Base-by-base conservation (phyloP, 176 grass and related monocot species). In the Pontederia crassipes region DNA sequence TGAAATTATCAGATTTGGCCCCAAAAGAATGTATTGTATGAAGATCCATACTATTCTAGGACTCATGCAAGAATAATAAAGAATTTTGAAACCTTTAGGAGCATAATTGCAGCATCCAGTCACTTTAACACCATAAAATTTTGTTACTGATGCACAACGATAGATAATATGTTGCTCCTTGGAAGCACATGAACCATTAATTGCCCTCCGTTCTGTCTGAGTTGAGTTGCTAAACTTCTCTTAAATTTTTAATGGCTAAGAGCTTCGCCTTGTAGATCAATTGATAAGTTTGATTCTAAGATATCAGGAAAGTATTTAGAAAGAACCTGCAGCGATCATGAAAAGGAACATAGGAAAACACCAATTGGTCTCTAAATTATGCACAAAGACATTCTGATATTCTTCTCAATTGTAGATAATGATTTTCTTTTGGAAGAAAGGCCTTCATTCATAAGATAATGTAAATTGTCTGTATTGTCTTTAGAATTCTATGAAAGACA, bases 261-360 rank as follows among this genome's bases (percentile, higher is more conserved):
- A 79, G 93, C 81, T 88, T 92, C 92, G 72, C 88, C 93, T 80
- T 92, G 82, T 54, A 84, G 83, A 67, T 79, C 93, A 69, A 98
- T 92, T 59, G 93, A 98, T 72, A 79, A 87, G 52, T 74, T 92
- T 67, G 70, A 83, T 72, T 51, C 82, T 74, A 74, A 71, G 59
- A 86, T 53, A 56, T 83, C 72, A 20, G 88, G 84, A 68, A 86
- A 89, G 80, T 75, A 73, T 70, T 79, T 98, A 49, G 12, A 50
- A 5, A 50, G 46, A 5, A 49, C 10, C 46, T 14, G 24, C 17
- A 65, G 26, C 27, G 27, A 48, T 15, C n/a, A 65, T 26, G 49
- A 28, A 13, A 59, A 12, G 2, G 20, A 5, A 46, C 8, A 4
- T 9, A 45, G 11, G 9, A 59, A 6, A 1, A 24, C 20, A 24